Evolutionary conservation across 1,284 basidiomycete species (phyloP).

Genomic region (Kwoniella shivajii): DNA sequence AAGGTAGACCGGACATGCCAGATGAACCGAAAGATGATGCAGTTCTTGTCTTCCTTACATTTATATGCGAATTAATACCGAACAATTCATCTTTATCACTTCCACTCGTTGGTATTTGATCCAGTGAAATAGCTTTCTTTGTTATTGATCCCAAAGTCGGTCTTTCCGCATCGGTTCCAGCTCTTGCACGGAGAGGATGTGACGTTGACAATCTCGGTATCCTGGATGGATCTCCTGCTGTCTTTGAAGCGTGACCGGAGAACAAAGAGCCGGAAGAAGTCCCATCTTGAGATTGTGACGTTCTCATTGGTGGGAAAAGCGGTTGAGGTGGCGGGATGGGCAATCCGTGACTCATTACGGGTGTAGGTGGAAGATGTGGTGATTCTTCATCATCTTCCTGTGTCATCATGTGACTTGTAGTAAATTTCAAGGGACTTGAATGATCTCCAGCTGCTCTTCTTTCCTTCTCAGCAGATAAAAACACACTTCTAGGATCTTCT

Average conservation of each 20-base stretch:
- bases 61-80: conserved; percentile 31
- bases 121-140: conserved; percentile 50
- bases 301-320: conserved; percentile 39
- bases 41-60: conserved; percentile 30
- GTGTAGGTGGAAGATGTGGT: conserved; percentile 26
- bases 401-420: conserved; percentile 15
- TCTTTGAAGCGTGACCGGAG: background rate
- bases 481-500: conserved; percentile 17
- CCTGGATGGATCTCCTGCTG: conserved; percentile 17
- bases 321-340: conserved; percentile 40
- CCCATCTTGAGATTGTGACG: conserved; percentile 41
- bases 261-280: conserved; percentile 15
- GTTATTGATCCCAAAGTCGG: conserved; percentile 30
- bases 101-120: conserved; percentile 30
- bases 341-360: conserved; percentile 17
- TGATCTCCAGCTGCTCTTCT: background rate
- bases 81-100: conserved; percentile 44
- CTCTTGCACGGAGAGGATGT: conserved; percentile 34
- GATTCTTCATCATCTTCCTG: conserved; percentile 24
- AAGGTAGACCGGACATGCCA: conserved; percentile 9
- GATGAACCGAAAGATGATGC: conserved; percentile 12
- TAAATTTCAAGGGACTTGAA: conserved; percentile 37
- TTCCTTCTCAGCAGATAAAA: conserved; percentile 16
- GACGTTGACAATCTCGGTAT: conserved; percentile 36
- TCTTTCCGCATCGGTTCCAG: conserved; percentile 31